Base-by-base conservation (phyloP, 73 alveolate genomes). In the Blepharisma japonicum region DNA sequence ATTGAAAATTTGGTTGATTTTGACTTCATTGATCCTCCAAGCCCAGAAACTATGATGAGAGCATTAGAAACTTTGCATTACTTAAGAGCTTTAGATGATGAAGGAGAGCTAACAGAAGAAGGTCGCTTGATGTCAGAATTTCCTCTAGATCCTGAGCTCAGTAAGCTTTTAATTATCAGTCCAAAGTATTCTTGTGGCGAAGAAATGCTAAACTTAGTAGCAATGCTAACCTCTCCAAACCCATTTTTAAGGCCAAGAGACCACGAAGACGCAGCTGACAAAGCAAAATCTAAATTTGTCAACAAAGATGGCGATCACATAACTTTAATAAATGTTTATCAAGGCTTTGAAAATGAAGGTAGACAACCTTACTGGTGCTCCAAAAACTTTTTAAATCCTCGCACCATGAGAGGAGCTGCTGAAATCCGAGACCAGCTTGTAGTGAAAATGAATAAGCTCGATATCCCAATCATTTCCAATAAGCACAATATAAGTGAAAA, bases 241-340 rank as follows among this genome's bases (percentile, higher is more conserved):
- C 94, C 97, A 18, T 97, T 95, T 89, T 83, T 89, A 27, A 86
- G 99, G 71, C 99, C 99, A 0, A 89, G 86, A 71, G 96, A 89
- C 55, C 55, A 67, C 49, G 86, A 83, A 66, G 82, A 86, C 67
- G 85, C 54, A 78, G 99, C 99, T 7, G 99, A 98, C 84, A 97
- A 95, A 48, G 98, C 98, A 46, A 97, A 96, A 89, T 80, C 94
- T 55, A 86, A 95, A 85, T 98, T 98, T 91, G 81, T 97, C 4
- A 98, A 97, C 83, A 94, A 91, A 80, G 98, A 95, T 55, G 99
- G 99, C 0, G 99, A 98, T 79, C 99, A 98, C 80, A 84, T 98
- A 7, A 94, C 99, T 0, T 80, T 94, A 50, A 89, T 98, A 45
- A 89, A 92, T 84, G 99, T 94, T 3, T 98, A 82, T 87, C 92